Evolutionary conservation across 2,329 filamentous ascomycete species (phyloP), one percentile per base, ranked within the genome.

Genomic region (Calonectria hawksworthii): DNA sequence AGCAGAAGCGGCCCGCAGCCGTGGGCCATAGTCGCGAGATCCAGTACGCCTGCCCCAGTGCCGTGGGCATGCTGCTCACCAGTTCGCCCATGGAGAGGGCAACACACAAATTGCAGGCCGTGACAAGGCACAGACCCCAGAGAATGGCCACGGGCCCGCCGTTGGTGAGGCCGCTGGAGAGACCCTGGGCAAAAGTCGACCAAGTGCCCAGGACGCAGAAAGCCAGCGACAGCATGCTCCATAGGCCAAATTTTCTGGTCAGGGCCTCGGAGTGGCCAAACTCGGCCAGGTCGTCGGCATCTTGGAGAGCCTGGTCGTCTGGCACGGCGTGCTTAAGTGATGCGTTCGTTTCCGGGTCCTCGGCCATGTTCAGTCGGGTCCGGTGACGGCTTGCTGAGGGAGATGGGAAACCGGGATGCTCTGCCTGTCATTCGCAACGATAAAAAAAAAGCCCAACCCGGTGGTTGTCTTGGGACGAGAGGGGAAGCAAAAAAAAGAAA

Each of bases 31-130:
- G 79, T 2, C 82, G 82, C 32, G 83, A 83, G 70, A 85, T 83
- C 90, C 90, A 92, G 80, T 90, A 92, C 0, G 90, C 90, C 82
- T 92, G 91, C 0, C 91, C 91, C 3, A 92, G 83, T 0, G 90
- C 90, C 0, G 90, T 92, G 5, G 91, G 91, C 90, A 92, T 92
- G 75, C 87, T 88, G 75, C 89, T 91, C 79, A 87, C 88, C 56
- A 92, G 84, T 81, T 92, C 90, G 61, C 89, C 90, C 51, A 92
- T 84, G 4, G 89, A 91, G 4, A 90, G 76, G 16, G 89, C 90
- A 51, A 91, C 89, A 72, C 89, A 90, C 1, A 90, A 66, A 71
- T 90, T 90, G 79, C 89, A 91, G 38, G 83, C 75, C 8, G 88
- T 88, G 72, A 91, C 89, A n/a, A 91, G 85, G 6, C 85, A 82